Conservation (phyloP, 306 rosid species). For the Cucumis sativus region DNA sequence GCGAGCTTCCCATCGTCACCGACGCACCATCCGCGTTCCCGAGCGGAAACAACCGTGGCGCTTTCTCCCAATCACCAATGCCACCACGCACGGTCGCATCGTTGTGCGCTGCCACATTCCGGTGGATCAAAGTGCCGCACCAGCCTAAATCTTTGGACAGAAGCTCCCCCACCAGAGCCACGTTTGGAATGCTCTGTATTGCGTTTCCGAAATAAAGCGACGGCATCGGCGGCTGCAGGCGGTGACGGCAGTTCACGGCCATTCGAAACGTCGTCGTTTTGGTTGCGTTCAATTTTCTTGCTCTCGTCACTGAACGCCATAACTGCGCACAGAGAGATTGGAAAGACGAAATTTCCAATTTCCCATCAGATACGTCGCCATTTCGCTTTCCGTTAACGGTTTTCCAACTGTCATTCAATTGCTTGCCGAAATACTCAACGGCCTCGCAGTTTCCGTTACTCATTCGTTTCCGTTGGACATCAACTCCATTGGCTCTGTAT, state of each 20-base stretch:
- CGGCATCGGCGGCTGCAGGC: slow-evolving; percentile 54
- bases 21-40: slow-evolving; percentile 82
- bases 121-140: slow-evolving; percentile 45
- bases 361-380: not conserved
- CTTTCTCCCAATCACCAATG: slow-evolving; percentile 55
- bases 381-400: slow-evolving; percentile 9
- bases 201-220: slow-evolving; percentile 77
- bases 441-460: slow-evolving; percentile 21
- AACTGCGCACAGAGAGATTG: slow-evolving; percentile 76
- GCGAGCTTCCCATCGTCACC: slow-evolving; percentile 86
- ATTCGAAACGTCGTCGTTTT: slow-evolving; percentile 74
- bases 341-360: slow-evolving; percentile 55
- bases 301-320: slow-evolving; percentile 84
- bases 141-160: slow-evolving; percentile 41
- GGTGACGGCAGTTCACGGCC: slow-evolving; percentile 91
- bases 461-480: not conserved
- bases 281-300: slow-evolving; percentile 25
- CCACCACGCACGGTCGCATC: slow-evolving; percentile 52
- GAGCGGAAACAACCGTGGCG: slow-evolving; percentile 64
- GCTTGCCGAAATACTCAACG: slow-evolving; percentile 26
- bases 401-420: slow-evolving; percentile 32
- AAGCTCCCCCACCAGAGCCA: slow-evolving; percentile 35
- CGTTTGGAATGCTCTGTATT: slow-evolving; percentile 83
- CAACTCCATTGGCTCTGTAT: slow-evolving; percentile 16
- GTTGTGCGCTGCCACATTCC: slow-evolving; percentile 56